These are phyloP conservation scores for Amanita molliuscula DNA, from an alignment of 768 basidiomycete genomes.

Conservation along the genomic window DNA sequence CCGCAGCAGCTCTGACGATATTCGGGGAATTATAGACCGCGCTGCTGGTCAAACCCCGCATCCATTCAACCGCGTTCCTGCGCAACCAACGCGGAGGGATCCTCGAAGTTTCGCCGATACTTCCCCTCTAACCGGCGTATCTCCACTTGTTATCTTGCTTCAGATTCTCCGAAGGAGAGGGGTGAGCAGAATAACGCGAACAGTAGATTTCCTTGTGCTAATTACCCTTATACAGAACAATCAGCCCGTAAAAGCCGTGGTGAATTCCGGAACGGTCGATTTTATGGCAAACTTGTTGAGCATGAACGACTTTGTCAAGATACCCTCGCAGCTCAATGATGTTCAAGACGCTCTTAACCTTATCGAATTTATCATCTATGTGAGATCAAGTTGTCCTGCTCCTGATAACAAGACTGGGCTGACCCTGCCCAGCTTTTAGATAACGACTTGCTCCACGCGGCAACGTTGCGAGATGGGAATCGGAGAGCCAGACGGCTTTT, in stretches of 20 bases:
- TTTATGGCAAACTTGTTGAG: background rate
- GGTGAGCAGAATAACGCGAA: background rate
- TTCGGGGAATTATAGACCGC: background rate
- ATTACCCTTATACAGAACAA: background rate
- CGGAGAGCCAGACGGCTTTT: constrained; percentile 1
- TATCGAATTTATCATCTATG: background rate
- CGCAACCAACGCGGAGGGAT: background rate
- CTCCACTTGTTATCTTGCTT: background rate
- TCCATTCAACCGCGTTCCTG: background rate
- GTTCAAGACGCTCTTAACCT: background rate
- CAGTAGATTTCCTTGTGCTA: background rate
- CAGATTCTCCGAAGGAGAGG: background rate
- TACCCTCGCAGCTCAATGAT: background rate
- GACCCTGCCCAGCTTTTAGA: background rate
- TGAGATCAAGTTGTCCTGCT: background rate
- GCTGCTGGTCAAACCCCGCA: background rate
- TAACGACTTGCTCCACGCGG: background rate
- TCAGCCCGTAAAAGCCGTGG: background rate
- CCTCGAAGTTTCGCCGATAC: background rate
- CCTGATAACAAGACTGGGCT: background rate
- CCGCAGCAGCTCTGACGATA: background rate
- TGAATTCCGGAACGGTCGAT: background rate
- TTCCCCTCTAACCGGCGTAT: background rate
- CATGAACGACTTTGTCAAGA: background rate
- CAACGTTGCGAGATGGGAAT: background rate